Evolutionary conservation across 164 flowering plant genomes (phyloP), one percentile per base, ranked within the genome.

Genomic region (Cinnamomum micranthum): DNA sequence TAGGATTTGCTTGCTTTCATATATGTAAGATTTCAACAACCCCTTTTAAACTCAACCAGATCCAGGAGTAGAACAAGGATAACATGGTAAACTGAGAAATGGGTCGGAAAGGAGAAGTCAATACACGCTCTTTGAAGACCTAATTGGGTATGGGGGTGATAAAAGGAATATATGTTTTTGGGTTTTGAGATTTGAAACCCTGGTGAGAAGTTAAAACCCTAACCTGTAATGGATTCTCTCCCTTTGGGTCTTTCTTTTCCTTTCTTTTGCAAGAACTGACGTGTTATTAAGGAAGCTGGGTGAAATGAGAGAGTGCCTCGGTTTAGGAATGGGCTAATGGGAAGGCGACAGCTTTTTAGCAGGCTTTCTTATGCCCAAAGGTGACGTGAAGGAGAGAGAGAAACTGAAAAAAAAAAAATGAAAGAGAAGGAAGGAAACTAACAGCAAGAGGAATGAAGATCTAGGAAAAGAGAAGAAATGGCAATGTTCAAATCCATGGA

Each of bases 231-330:
- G 47, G 69, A 6, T 65, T 24, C 27, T 68, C 20, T 68, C 20
- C 24, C 17, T 63, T 64, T 25, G 13, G 25, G 67, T 3, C 60
- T 73, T 23, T 75, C 41, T 35, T 71, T 50, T 69, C 41, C 51
- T 65, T 24, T 66, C 66, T 28, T 15, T 55, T 68, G 75, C 10
- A 69, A 69, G 55, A 70, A 72, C 67, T 80, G 79, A 80, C 83
- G 33, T 74, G 25, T 77, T 71, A 62, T 64, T 75, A 71, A 77
- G 81, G 83, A 78, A 75, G n/a, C n/a, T n/a, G 72, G 27, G 76
- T 83, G 79, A 79, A 83, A 41, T 58, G 78, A 68, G n/a, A 50
- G 58, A 41, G 55, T 69, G n/a, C 70, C 55, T 68, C 24, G 19
- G 33, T 3, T 31, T 65, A 65, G 47, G 70, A 70, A 71, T 31